Evolutionary conservation across 2,329 filamentous ascomycete genomes (phyloP), one percentile per base, ranked within the genome.

Genomic region (Arthrobotrys conoides): DNA sequence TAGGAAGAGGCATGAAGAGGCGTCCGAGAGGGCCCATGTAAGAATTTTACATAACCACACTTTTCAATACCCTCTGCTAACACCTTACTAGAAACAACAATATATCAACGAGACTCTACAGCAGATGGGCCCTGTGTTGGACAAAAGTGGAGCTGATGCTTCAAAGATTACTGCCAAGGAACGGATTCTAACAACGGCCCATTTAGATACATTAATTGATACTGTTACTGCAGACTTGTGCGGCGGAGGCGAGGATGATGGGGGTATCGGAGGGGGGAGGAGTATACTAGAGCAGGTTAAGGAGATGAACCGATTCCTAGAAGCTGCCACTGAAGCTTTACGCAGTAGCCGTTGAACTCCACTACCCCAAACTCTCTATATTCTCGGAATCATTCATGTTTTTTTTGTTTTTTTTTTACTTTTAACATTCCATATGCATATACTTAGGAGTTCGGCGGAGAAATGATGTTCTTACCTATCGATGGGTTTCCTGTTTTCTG

Each of bases 1-100:
- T 8, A 72, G 81, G 36, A 80, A 79, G 57, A 77, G 59, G 6
- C 80, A 82, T 36, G 81, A 81, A 55, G 59, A 80, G 6, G 80
- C 79, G 10, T 80, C 70, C 16, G 80, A 75, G 61, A 78, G 77
- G 9, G 69, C 75, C 27, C 71, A 81, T 49, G 81, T 82, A 80
- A 72, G 75, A 18, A 46, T 46, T 8, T 5, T 18, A 22, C 51
- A n/a, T 22, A 12, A n/a, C 30, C 8, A 55, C 16, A 22, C 24
- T 24, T 18, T 48, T 14, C 18, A 8, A 57, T 22, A 20, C 14
- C 18, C 12, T 49, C 3, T 24, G 27, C 63, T 78, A 57, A 77
- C 33, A 36, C 2, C 18, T 38, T 20, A 12, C 12, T 51, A 78
- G 75, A 78, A 71, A 72, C 68, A 72, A 53, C 75, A 78, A 69